Evolutionary conservation across 306 rosid genomes (phyloP), one percentile per base, ranked within the genome.

Genomic region (Hylodesmum podocarpum): DNA sequence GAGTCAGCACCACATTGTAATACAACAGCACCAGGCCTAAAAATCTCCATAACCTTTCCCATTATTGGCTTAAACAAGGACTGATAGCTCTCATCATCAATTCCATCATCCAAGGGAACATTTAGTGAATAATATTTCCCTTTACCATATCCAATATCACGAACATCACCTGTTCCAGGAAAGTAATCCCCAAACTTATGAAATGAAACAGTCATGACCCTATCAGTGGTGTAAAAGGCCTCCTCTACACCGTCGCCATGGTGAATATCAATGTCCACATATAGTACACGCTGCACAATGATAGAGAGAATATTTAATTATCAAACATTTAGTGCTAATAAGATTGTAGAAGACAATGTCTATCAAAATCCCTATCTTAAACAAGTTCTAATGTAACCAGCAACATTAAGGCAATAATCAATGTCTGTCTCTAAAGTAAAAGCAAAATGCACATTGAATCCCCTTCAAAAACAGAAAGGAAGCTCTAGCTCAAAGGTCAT

Each of bases 1-100:
- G 88, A 85, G 68, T 85, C 88, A 1, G 88, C 88, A 37, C 88
- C 88, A 75, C 88, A 85, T 76, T 85, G 88, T 75, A 85, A 72
- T 33, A 85, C 79, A 50, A 85, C 88, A 37, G 86, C 86, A 85
- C 86, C 88, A 6, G 86, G 86, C 76, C 73, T 70, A 69, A 69
- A 85, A 74, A 82, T 27, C 65, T 85, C 88, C 88, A 85, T 85
- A 81, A 85, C 86, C 74, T 85, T 85, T 71, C 82, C 84, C 67
- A 85, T 82, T 75, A 85, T 78, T 57, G 88, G 88, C 73, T 75
- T 78, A 70, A 85, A 85, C 86, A 85, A 57, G 21, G 84, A 82
- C 49, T 78, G 84, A 47, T 81, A 85, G 70, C 84, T 85, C 77
- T 82, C 86, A 64, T 85, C 88, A 47, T 85, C 84, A 47, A 81